phyloP scores from a whole-genome alignment of 495 filamentous ascomycete species.

The Cetradonia linearis region DNA sequence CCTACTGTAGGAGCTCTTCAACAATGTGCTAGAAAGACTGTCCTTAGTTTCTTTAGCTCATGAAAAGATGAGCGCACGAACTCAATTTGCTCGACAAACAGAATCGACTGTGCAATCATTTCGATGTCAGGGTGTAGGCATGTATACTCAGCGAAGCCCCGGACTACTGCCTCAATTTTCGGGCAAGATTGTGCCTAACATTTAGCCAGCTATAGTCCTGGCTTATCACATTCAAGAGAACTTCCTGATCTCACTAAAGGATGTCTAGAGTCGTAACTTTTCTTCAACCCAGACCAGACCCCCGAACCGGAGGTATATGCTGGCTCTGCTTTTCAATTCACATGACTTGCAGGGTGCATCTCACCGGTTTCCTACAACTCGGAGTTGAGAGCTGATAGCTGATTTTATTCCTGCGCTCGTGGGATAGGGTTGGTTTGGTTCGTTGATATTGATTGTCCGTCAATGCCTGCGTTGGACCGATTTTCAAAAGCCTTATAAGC shows the following conservation, averaged over 20 bases:
- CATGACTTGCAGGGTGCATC: neutral
- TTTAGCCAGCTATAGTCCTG: neutral
- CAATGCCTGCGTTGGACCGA: too few relatives aligned
- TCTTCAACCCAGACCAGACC: neutral
- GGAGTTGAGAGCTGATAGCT: neutral
- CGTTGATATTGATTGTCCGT: neutral
- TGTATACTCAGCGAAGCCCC: neutral
- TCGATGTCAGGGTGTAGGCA: neutral
- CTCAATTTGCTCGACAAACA: neutral
- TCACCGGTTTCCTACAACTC: neutral
- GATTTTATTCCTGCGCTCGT: neutral
- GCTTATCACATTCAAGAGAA: neutral
- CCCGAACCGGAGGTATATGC: neutral
- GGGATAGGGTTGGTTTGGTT: too few relatives aligned
- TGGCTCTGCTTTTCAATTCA: neutral
- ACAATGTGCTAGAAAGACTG: neutral
- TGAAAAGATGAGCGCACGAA: neutral
- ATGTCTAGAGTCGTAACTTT: too few relatives aligned
- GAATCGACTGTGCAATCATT: neutral
- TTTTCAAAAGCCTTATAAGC: too few relatives aligned
- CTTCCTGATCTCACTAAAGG: neutral
- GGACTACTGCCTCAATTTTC: too few relatives aligned
- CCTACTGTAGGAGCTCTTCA: neutral
- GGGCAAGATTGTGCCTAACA: neutral
- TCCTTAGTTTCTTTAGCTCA: neutral